These are phyloP conservation scores for Oryza officinalis DNA, from an alignment of 176 grass and related monocot genomes.

Conservation along the genomic window DNA sequence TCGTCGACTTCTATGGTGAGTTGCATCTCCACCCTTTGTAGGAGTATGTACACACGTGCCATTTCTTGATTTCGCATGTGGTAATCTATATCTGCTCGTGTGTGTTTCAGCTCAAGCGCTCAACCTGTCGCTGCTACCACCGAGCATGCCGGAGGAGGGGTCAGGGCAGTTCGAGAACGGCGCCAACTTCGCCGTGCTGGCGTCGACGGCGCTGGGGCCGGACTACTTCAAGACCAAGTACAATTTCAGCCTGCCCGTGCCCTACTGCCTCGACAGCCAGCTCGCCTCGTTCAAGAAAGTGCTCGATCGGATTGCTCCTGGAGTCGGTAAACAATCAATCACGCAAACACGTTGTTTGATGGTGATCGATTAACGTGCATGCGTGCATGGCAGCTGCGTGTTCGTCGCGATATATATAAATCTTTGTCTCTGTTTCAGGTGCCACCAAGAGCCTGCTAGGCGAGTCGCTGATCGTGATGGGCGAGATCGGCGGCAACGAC, in stretches of 20 bases:
- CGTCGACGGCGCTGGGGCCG: conserved; percentile 36
- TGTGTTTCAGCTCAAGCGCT: conserved; percentile 58
- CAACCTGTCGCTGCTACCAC: conserved; percentile 36
- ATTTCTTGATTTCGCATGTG: neutral
- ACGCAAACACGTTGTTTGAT: neutral
- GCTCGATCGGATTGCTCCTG: conserved; percentile 40
- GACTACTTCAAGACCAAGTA: conserved; percentile 27
- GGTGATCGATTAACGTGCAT: neutral
- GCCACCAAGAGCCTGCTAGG: conserved; percentile 5
- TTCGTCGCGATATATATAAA: neutral
- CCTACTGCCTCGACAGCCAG: conserved; percentile 36
- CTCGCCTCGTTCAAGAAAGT: conserved; percentile 51
- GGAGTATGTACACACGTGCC: neutral
- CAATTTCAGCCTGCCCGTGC: neutral
- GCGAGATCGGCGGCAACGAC: conserved; percentile 73
- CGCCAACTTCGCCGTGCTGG: conserved; percentile 62
- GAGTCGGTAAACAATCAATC: neutral
- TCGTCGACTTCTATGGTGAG: conserved; percentile 62
- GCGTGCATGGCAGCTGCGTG: neutral
- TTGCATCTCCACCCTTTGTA: neutral
- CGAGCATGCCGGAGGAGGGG: conserved; percentile 37
- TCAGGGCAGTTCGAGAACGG: conserved; percentile 42
- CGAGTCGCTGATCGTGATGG: conserved; percentile 47
- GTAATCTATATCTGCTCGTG: neutral
- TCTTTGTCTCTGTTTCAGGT: neutral